Evolutionary conservation across 371 early-diverging fungal species (phyloP).

Genomic region (Nematocida sp.): DNA sequence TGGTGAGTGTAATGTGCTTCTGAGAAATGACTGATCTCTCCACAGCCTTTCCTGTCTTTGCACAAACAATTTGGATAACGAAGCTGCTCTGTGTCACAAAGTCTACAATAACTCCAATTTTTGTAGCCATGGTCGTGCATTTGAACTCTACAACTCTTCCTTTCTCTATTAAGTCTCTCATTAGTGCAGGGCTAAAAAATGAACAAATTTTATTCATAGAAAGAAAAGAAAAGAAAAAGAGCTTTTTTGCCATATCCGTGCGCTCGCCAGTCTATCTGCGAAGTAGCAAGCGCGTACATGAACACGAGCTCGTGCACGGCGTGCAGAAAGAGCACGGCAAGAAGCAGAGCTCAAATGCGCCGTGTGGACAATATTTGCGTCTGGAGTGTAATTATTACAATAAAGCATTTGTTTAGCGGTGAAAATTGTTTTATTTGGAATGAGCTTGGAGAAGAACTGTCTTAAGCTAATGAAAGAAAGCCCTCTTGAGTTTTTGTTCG

Average conservation of each 20-base stretch:
- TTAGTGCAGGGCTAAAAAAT: slow-evolving; percentile 50
- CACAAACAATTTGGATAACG: slow-evolving; percentile 38
- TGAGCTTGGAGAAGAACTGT: slow-evolving; percentile 27
- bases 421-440: slow-evolving; percentile 2
- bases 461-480: not conserved
- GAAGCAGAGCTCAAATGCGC: too few species aligned
- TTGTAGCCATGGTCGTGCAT: slow-evolving; percentile 7
- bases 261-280: too few species aligned
- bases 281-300: too few species aligned
- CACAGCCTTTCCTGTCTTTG: slow-evolving; percentile 34
- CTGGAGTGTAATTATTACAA: too few species aligned
- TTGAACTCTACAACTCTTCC: slow-evolving; percentile 53
- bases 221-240: too few species aligned
- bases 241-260: too few species aligned
- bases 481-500: not conserved
- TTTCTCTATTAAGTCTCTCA: slow-evolving; percentile 49
- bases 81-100: slow-evolving; percentile 30
- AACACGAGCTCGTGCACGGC: too few species aligned
- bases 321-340: too few species aligned
- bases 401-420: slow-evolving; percentile 43
- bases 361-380: too few species aligned
- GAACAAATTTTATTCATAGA: slow-evolving; percentile 7
- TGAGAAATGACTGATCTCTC: slow-evolving; percentile 24
- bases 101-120: slow-evolving; percentile 47
- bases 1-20: slow-evolving; percentile 21